Evolutionary conservation across 352 stramenopile species (phyloP).

Genomic region (Hyaloperonospora arabidopsidis): DNA sequence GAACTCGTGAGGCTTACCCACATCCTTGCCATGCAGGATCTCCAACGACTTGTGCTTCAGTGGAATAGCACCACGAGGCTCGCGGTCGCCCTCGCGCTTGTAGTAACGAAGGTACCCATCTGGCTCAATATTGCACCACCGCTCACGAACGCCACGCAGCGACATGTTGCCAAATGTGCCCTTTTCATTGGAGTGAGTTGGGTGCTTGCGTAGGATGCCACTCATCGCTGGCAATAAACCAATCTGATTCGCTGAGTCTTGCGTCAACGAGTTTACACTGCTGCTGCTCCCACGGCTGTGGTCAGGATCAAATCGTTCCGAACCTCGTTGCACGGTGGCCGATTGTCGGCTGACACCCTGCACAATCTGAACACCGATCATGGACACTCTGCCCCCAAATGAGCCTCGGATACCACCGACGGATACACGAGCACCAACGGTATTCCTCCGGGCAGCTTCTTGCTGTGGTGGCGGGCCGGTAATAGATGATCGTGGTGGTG

Average conservation of each 20-base stretch:
- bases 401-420: conserved; percentile 24
- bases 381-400: conserved; percentile 16
- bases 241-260: conserved; percentile 51
- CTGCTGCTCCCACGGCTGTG: conserved; percentile 38
- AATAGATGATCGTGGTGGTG: conserved; percentile 32
- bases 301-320: conserved; percentile 29
- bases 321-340: conserved; percentile 15
- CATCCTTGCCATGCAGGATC: conserved; percentile 58
- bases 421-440: conserved; percentile 29
- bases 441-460: conserved; percentile 20
- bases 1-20: conserved; percentile 68
- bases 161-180: conserved; percentile 75
- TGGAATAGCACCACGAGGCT: conserved; percentile 57
- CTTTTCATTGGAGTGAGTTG: conserved; percentile 73
- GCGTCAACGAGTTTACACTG: conserved; percentile 39
- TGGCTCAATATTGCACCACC: conserved; percentile 65
- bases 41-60: conserved; percentile 61
- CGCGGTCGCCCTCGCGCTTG: conserved; percentile 72
- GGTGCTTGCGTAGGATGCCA: conserved; percentile 65
- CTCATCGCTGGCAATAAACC: conserved; percentile 35
- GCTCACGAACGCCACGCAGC: conserved; percentile 58
- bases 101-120: conserved; percentile 65
- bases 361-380: conserved; percentile 11
- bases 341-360: conserved; percentile 7
- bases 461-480: conserved; percentile 18